Base-by-base conservation (phyloP, 192 early-diverging fungal genomes). In the Allomyces macrogynus region DNA sequence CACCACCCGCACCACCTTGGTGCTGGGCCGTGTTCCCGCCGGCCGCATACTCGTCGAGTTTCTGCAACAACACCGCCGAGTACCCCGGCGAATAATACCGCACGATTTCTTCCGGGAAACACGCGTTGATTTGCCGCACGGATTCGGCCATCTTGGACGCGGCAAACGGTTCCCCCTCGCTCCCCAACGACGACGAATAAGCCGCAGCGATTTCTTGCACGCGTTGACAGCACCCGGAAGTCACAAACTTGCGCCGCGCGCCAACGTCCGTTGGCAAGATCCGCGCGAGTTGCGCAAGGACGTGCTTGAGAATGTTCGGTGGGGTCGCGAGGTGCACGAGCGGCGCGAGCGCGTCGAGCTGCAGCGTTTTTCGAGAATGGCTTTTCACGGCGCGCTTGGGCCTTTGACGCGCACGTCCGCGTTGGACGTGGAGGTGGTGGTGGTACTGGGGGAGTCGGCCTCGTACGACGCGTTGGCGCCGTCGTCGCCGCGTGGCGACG, bases 101-200 rank as follows among this genome's bases (percentile, higher is more conserved):
- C 24, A 82, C 81, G 67, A 82, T 82, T 61, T 82, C 81, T 72
- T 82, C 81, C 8, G 81, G 81, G 63, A 81, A 82, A 64, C 81
- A 82, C 64, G 77, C 75, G 65, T 82, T 81, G 61, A 82, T 81
- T 10, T 67, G 74, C 25, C 79, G 44, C 54, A 82, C 76, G 26
- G 71, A 69, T 67, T 82, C 81, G 1, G 78, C 81, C 74, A 82
- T 69, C 67, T 82, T 82, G 44, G 75, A 78, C 20, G 77, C 79
- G 22, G 68, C 74, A 24, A 77, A 62, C 24, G 66, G 65, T 23
- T 62, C 63, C 10, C 32, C 24, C 2, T 67, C 66, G n/a, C 61
- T 23, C 18, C 5, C 40, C 0, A 12, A 7, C 8, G 49, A 57
- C 4, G 16, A 14, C 16, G 49, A n/a, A 57, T 64, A 78, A 7